phyloP scores from a whole-genome alignment of 768 basidiomycete species.

The Cubamyces sp. region DNA sequence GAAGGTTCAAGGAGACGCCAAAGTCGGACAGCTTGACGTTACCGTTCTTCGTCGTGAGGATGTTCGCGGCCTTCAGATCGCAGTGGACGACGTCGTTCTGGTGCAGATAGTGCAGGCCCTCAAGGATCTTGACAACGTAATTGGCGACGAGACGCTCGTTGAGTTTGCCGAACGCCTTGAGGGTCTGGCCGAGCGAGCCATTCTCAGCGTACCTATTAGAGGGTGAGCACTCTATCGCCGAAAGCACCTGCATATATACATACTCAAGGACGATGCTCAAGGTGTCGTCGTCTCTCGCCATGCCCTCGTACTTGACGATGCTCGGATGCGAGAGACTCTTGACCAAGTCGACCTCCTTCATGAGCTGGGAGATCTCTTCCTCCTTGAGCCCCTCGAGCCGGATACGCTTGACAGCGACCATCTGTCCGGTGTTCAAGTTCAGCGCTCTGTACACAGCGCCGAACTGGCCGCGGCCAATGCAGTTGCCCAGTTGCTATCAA shows the following conservation, averaged over 20 bases:
- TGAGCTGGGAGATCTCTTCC: constrained; percentile 86
- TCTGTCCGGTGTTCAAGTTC: constrained; percentile 92
- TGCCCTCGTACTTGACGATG: constrained; percentile 97
- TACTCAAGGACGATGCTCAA: constrained; percentile 95
- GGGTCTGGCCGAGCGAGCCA: constrained; percentile 90
- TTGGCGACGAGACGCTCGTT: constrained; percentile 91
- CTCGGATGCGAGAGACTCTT: constrained; percentile 91
- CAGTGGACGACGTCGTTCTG: constrained; percentile 91
- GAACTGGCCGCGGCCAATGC: constrained; percentile 96
- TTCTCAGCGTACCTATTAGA: constrained; percentile 86
- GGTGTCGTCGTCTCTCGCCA: constrained; percentile 86
- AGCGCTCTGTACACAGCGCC: constrained; percentile 94
- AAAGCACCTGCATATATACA: constrained; percentile 38
- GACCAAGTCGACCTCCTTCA: constrained; percentile 93
- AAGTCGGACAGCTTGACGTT: constrained; percentile 98
- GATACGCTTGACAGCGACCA: constrained; percentile 99
- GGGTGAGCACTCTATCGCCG: constrained; percentile 28
- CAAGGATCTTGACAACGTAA: constrained; percentile 96
- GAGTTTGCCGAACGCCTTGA: constrained; percentile 92
- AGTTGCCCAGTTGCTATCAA: constrained; percentile 92
- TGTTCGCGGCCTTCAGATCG: constrained; percentile 98
- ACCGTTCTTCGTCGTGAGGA: constrained; percentile 97
- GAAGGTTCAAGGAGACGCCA: constrained; percentile 94
- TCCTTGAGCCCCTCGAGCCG: constrained; percentile 88
- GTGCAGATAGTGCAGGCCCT: constrained; percentile 94